phyloP scores from a whole-genome alignment of 768 basidiomycete species.

The Mycena olivaceomarginata region DNA sequence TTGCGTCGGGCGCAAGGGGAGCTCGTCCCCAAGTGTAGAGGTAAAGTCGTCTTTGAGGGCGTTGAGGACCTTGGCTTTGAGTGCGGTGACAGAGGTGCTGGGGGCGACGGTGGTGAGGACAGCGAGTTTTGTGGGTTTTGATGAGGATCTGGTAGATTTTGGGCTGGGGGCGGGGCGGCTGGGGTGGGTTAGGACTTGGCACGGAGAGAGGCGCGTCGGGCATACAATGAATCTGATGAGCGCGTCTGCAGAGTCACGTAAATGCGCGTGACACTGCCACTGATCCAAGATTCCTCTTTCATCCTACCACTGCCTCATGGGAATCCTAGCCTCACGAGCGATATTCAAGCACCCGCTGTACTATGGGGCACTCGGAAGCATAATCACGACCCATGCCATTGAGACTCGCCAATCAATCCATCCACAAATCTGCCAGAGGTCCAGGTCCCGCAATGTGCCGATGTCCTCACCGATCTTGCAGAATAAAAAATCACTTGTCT shows the following conservation, averaged over 20 bases:
- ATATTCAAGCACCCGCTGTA: too few relatives aligned
- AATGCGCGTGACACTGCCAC: background rate
- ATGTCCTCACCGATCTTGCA: too few relatives aligned
- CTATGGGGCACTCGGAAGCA: too few relatives aligned
- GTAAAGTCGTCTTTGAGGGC: too few relatives aligned
- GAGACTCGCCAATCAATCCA: too few relatives aligned
- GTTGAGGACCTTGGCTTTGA: slow-evolving; percentile 79
- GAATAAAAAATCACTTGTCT: too few relatives aligned
- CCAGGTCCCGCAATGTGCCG: too few relatives aligned
- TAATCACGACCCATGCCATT: too few relatives aligned
- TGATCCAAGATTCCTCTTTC: background rate
- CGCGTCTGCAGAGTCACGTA: background rate
- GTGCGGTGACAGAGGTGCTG: slow-evolving; percentile 68
- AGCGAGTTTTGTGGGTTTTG: slow-evolving; percentile 84
- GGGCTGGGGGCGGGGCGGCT: slow-evolving; percentile 75
- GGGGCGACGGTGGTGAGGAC: slow-evolving; percentile 76
- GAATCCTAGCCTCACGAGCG: too few relatives aligned
- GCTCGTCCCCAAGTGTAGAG: too few relatives aligned
- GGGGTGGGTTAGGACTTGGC: slow-evolving; percentile 19
- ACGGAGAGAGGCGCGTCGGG: background rate
- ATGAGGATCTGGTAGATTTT: slow-evolving; percentile 82
- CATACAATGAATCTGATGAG: slow-evolving; percentile 23
- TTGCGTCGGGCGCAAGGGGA: too few relatives aligned
- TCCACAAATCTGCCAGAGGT: too few relatives aligned
- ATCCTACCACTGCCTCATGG: background rate